A percentile compares a stretch with the other conserved stretches of the same genome.
phyloP scores from a whole-genome alignment of 2,329 filamentous ascomycete species.

The Alternaria metachromatica region DNA sequence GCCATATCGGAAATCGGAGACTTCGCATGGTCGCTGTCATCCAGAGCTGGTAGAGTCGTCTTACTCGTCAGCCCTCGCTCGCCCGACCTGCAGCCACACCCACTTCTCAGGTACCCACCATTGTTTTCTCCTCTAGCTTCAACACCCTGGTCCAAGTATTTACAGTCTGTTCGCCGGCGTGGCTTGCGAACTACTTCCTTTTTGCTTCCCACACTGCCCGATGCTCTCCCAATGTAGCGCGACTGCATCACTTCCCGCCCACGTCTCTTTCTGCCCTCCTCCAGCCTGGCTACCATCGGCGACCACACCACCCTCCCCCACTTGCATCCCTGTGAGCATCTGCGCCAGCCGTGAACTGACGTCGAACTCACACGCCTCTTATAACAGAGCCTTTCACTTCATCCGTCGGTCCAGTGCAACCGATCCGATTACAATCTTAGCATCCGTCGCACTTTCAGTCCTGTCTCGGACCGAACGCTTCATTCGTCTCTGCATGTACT shows the following conservation, averaged over 20 bases:
- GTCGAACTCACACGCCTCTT: slow-evolving; percentile 24
- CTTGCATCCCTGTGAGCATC: slow-evolving; percentile 3
- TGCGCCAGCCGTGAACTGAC: slow-evolving; percentile 26
- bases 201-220: slow-evolving; percentile 35
- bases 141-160: slow-evolving; percentile 36
- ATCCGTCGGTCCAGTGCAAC: slow-evolving; percentile 29
- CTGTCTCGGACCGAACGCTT: slow-evolving; percentile 47
- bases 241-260: slow-evolving; percentile 30
- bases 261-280: slow-evolving; percentile 20
- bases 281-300: slow-evolving; percentile 27
- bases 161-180: slow-evolving; percentile 42
- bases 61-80: slow-evolving; percentile 32
- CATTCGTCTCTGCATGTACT: slow-evolving; percentile 42
- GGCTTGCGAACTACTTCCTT: slow-evolving; percentile 40
- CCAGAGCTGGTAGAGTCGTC: slow-evolving; percentile 25
- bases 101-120: slow-evolving; percentile 41
- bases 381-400: slow-evolving; percentile 27
- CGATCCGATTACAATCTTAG: slow-evolving; percentile 40
- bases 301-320: slow-evolving; percentile 34
- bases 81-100: slow-evolving; percentile 45
- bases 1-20: slow-evolving; percentile 48
- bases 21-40: slow-evolving; percentile 38
- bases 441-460: slow-evolving; percentile 43
- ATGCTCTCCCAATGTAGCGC: slow-evolving; percentile 41
- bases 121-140: slow-evolving; percentile 34